Evolutionary conservation across 2,329 filamentous ascomycete species (phyloP), one percentile per base, ranked within the genome.

Genomic region (Diaporthe nobilis): DNA sequence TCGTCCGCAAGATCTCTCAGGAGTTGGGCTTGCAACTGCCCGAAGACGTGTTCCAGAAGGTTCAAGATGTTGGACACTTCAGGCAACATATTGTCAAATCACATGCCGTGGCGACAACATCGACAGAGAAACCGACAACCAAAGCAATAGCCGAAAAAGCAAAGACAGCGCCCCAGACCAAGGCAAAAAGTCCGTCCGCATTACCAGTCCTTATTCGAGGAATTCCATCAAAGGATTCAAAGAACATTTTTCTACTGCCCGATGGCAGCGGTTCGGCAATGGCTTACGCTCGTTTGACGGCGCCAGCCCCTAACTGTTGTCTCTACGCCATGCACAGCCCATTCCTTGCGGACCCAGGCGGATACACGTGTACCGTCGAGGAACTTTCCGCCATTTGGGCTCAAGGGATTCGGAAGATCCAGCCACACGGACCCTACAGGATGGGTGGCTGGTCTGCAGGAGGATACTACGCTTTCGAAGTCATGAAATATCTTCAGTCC

Each of bases 391-490:
- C 53, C 53, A 55, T 55, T 55, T 55, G 53, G 53, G 53, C 53
- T 15, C 28, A 15, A 20, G 53, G 25, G 8, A 72, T 72, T 10
- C 70, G 44, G 51, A 47, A 55, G 31, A 58, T 73, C 10, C 77
- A 77, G 39, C 65, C 76, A 17, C 71, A 70, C 20, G 76, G 76
- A 6, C 75, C 77, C 5, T 78, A 77, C 31, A 60, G 57, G 5
- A 34, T 78, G 5, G 75, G 72, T 0, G 77, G 77, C 20, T 78
- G 75, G 75, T 78, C 77, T 22, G 76, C 77, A 37, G 77, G 77
- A 22, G 77, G 75, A 1, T 77, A 74, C 5, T 78, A 77, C 44
- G 77, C 77, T 2, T 78, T 73, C 42, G 77, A 78, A 44, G 53
- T 55, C 53, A 55, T 55, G 53, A 55, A 55, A 55, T 20, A 31